Conservation (phyloP, 176 grass and related monocot genomes). For the Carex myosuroides region DNA sequence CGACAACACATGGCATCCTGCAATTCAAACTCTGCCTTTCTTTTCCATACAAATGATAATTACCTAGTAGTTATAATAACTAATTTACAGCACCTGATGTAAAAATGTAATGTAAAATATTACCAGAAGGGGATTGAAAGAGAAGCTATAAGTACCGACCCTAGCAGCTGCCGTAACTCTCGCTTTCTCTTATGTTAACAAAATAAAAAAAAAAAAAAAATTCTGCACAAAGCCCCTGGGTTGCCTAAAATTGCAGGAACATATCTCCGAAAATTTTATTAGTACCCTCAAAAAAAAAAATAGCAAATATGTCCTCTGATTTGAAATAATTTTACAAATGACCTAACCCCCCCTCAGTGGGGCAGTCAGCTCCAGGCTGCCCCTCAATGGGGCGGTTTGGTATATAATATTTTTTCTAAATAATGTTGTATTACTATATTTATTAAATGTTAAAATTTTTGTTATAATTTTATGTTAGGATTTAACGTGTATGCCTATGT, state of each 20-base stretch:
- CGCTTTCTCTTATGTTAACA: not conserved
- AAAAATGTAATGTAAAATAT: not conserved
- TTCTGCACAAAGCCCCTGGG: not conserved
- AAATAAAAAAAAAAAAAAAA: not conserved
- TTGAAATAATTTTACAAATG: too few species aligned
- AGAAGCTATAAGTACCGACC: not conserved
- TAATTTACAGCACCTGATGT: not conserved
- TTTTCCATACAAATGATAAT: conserved; percentile 5
- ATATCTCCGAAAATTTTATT: too few species aligned
- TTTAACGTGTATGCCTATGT: too few species aligned
- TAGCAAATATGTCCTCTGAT: too few species aligned
- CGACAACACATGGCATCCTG: not conserved
- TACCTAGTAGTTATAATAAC: not conserved
- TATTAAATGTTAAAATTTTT: too few species aligned
- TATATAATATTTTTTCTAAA: too few species aligned
- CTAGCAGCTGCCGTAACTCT: not conserved
- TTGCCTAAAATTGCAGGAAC: not conserved
- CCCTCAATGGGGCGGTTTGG: too few species aligned
- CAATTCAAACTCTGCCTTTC: not conserved
- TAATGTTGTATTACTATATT: too few species aligned
- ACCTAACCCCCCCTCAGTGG: too few species aligned
- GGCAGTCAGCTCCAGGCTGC: too few species aligned
- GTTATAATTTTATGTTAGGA: too few species aligned
- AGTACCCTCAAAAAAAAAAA: too few species aligned
- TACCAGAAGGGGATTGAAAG: not conserved